Conservation (phyloP, 179 eudicot genomes). For the Kewa caespitosa region DNA sequence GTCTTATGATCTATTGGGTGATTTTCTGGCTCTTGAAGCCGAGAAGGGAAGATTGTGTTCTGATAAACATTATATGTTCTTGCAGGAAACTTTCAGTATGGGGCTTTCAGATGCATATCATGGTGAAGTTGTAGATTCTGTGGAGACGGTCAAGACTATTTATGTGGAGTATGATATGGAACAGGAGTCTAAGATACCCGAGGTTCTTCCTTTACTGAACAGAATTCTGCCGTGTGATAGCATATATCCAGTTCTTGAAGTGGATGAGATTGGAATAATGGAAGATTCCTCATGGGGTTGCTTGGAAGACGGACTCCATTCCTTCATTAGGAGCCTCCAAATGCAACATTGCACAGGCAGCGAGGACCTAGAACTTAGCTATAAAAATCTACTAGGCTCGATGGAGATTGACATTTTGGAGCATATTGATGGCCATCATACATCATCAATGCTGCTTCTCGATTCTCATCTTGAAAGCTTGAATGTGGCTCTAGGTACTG, state of each 20-base stretch:
- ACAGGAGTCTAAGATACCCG: constrained; percentile 36
- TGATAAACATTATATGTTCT: not conserved
- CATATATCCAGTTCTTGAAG: constrained; percentile 66
- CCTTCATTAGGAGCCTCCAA: constrained; percentile 41
- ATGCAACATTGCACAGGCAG: constrained; percentile 28
- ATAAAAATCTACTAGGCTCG: constrained; percentile 51
- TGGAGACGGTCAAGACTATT: constrained; percentile 52
- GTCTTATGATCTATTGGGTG: not conserved
- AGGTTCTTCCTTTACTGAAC: constrained; percentile 35
- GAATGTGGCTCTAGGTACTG: constrained; percentile 37
- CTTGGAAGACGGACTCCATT: constrained; percentile 37
- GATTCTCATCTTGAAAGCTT: constrained; percentile 32
- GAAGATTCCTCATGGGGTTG: constrained; percentile 34
- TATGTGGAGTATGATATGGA: constrained; percentile 35
- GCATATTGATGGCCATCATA: constrained; percentile 38
- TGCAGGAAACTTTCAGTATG: constrained; percentile 51
- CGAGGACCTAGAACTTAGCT: constrained; percentile 33
- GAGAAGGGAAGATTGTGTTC: not conserved
- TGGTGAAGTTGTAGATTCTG: constrained; percentile 43
- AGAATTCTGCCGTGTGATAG: constrained; percentile 24
- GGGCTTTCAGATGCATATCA: constrained; percentile 31
- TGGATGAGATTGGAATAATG: constrained; percentile 57
- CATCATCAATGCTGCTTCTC: constrained; percentile 33
- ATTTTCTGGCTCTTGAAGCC: not conserved
- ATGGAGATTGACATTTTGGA: constrained; percentile 47